Evolutionary conservation across 208 protist species (phyloP).

Genomic region (Herpetomonas tarakana): DNA sequence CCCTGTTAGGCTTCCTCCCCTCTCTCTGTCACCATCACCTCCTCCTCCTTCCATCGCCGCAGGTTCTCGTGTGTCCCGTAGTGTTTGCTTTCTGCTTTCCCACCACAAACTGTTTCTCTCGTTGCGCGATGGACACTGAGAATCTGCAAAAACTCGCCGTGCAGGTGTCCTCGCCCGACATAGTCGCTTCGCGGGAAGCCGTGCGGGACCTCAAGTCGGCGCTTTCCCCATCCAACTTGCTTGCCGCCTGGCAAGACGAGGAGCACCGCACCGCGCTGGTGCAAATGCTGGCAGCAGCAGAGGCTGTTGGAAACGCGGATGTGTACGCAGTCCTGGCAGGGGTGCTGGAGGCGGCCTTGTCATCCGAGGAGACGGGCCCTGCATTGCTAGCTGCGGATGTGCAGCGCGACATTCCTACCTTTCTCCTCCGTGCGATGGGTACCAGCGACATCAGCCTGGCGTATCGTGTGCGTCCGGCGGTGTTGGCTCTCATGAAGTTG

Average conservation of each 20-base stretch:
- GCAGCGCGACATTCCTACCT: constrained; percentile 27
- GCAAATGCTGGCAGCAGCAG: constrained; percentile 39
- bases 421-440: constrained; percentile 25
- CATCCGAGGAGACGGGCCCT: not conserved
- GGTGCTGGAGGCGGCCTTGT: constrained; percentile 23
- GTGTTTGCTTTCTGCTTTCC: no score
- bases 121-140: constrained; percentile 17
- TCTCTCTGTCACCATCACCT: no score
- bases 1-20: no score
- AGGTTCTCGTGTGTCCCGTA: not conserved
- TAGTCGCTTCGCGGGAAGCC: constrained; percentile 27
- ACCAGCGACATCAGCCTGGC: constrained; percentile 22
- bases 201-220: constrained; percentile 16
- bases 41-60: not conserved
- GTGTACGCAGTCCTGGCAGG: constrained; percentile 41
- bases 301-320: constrained; percentile 33
- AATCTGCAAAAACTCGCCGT: constrained; percentile 19
- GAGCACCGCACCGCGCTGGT: constrained; percentile 5
- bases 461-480: constrained; percentile 10
- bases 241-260: constrained; percentile 11
- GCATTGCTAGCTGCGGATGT: constrained; percentile 27
- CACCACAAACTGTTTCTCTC: no score
- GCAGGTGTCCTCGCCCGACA: constrained; percentile 33
- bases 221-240: constrained; percentile 19
- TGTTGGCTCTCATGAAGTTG: constrained; percentile 20